Percentiles rank a stretch among this genome's conserved stretches.
These are phyloP conservation scores for Penicillium sp. DNA, from an alignment of 2,329 filamentous ascomycete genomes.

Conservation along the genomic window DNA sequence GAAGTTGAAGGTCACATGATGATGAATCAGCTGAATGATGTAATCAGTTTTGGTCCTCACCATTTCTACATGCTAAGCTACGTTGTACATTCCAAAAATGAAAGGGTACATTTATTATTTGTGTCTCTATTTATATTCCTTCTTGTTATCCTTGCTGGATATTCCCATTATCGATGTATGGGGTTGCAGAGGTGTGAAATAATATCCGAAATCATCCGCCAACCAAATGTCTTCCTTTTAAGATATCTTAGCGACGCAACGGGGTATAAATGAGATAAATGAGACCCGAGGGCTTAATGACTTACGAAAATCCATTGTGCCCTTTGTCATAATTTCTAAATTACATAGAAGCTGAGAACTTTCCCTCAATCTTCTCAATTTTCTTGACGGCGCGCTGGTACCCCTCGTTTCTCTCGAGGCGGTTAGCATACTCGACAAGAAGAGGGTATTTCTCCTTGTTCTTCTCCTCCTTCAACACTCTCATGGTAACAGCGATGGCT, in stretches of 20 bases:
- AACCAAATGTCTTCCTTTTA: constrained; percentile 3
- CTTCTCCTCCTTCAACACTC: constrained; percentile 34
- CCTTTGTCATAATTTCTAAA: constrained; percentile 12
- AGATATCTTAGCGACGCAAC: neutral
- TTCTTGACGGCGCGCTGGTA: constrained; percentile 42
- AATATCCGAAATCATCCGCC: constrained; percentile 1
- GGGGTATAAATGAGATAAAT: neutral
- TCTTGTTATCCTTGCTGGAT: neutral
- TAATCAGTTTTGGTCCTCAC: neutral
- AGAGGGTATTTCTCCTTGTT: constrained; percentile 38
- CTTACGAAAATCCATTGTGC: neutral
- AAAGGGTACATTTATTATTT: too few relatives aligned
- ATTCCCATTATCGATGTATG: neutral
- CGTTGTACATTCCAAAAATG: neutral
- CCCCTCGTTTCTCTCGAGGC: constrained; percentile 36
- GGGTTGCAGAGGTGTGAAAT: neutral
- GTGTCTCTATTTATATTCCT: neutral
- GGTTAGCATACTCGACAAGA: constrained; percentile 37
- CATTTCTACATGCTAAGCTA: neutral
- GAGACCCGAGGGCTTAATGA: neutral
- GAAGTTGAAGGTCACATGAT: constrained; percentile 18
- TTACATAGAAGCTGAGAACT: constrained; percentile 32
- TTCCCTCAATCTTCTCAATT: constrained; percentile 42
- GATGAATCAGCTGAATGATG: constrained; percentile 3
- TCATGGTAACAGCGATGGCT: constrained; percentile 37